These are phyloP conservation scores for Parachlorella kessleri DNA, from an alignment of 139 green algal species.

Conservation along the genomic window DNA sequence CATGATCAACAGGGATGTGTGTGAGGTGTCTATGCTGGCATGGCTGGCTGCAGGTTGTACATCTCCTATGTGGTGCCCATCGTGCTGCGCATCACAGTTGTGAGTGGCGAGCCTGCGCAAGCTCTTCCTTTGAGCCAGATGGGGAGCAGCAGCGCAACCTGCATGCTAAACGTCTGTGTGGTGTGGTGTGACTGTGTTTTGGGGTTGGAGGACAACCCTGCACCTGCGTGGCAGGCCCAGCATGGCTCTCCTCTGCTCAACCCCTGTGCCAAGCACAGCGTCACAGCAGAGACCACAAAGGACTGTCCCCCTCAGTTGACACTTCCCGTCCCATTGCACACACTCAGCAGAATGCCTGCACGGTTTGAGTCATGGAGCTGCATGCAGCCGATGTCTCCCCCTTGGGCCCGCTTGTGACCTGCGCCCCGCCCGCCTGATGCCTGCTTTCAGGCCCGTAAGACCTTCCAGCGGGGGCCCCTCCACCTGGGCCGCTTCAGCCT, in stretches of 20 bases:
- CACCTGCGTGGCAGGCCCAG: not conserved
- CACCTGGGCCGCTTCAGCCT: conserved; percentile 32
- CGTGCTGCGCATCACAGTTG: conserved; percentile 38
- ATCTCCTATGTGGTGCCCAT: conserved; percentile 62
- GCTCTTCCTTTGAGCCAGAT: not conserved
- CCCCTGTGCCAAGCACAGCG: not conserved
- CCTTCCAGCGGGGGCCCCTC: conserved; percentile 42
- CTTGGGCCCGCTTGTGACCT: not conserved
- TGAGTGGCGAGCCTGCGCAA: not conserved
- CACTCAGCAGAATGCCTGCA: no score
- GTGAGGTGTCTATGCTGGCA: no score
- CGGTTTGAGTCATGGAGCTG: not conserved
- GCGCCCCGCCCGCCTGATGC: not conserved
- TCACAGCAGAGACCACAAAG: not conserved
- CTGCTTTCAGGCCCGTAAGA: conserved; percentile 4
- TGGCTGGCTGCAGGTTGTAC: no score
- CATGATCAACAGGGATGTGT: no score
- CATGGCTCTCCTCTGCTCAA: not conserved
- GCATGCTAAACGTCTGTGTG: not conserved
- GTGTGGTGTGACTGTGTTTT: not conserved
- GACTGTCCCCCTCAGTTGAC: no score
- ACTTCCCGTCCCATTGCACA: no score
- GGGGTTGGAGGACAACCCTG: no score
- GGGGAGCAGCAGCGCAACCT: not conserved
- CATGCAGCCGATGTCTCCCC: not conserved